Evolutionary conservation across 371 early-diverging fungal genomes (phyloP), one percentile per base, ranked within the genome.

Genomic region (Neoconidiobolus thromboides): DNA sequence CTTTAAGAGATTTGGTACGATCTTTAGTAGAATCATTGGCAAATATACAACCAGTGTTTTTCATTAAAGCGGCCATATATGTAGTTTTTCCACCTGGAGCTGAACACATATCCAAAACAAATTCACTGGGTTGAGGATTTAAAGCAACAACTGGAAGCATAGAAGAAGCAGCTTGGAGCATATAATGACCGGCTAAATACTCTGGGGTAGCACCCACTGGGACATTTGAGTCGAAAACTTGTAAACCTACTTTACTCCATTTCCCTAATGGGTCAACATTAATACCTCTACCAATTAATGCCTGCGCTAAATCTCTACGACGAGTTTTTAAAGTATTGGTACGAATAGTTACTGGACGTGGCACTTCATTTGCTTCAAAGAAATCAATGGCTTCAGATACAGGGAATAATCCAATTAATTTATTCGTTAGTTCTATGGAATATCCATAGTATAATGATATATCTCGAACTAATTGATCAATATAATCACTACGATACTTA

Each of bases 21-120:
- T 91, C 94, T 68, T 91, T 89, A 75, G 82, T 93, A 52, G 91
- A 83, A 71, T 99, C 99, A 71, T 99, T 98, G 60, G 96, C 95
- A 71, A 94, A 93, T 6, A 99, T 81, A 71, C 87, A 77, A 49
- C 99, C 99, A 9, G 98, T 96, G 76, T 99, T 99, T 74, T 96
- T 91, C 81, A 94, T 85, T 55, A 99, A 69, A 1, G 96, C 91
- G 10, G 97, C 88, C 65, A 72, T 60, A 68, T 94, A 89, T 0
- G 95, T 93, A 12, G 93, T 88, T 71, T 99, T 99, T 67, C 99
- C 99, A 60, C 99, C 99, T 3, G 99, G 99, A n/a, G 99, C 96
- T 39, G 97, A 86, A 61, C 94, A 93, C 98, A 99, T 96, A 73
- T 99, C 99, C 41, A 99, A 75, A n/a, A 98, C 82, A 55, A 85